Evolutionary conservation across 2,329 filamentous ascomycete genomes (phyloP).

Genomic region (Xylariales sp.): DNA sequence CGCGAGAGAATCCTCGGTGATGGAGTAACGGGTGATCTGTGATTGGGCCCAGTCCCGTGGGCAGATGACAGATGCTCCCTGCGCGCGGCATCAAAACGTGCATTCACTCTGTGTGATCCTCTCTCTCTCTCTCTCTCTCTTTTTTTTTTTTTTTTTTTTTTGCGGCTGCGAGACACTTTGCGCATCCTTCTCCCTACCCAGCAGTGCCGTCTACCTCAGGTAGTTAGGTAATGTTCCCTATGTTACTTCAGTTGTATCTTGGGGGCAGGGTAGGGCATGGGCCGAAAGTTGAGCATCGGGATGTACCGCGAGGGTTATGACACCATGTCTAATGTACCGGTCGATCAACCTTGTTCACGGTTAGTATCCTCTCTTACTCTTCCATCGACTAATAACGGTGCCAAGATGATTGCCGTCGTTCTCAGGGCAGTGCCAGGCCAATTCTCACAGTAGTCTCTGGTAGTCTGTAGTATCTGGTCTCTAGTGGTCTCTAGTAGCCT

Average conservation of each 20-base stretch:
- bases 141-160: neutral
- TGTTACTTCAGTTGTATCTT: slow-evolving; percentile 2
- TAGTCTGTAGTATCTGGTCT: no score
- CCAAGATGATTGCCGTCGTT: slow-evolving; percentile 11
- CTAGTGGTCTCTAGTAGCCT: no score
- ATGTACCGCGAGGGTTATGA: slow-evolving; percentile 22
- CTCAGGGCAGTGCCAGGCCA: slow-evolving; percentile 18
- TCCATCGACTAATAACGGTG: slow-evolving; percentile 1
- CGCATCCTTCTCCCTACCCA: slow-evolving; percentile 30
- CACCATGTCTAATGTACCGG: slow-evolving; percentile 4
- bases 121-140: no score
- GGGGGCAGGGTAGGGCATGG: neutral
- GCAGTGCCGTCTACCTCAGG: no score
- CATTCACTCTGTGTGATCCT: slow-evolving; percentile 17
- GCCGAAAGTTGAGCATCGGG: slow-evolving; percentile 15
- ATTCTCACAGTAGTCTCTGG: no score
- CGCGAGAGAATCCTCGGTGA: slow-evolving; percentile 15
- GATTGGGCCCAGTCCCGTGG: slow-evolving; percentile 38
- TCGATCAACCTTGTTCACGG: slow-evolving; percentile 5
- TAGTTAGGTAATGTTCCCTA: neutral
- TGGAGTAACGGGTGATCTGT: slow-evolving; percentile 17
- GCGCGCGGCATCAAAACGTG: slow-evolving; percentile 38
- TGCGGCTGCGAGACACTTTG: slow-evolving; percentile 34
- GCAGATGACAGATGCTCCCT: slow-evolving; percentile 46
- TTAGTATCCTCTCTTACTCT: slow-evolving; percentile 7